A percentile compares a stretch with the other conserved stretches of the same genome.
These are phyloP conservation scores for Irpex rosettiformis DNA, from an alignment of 1,284 basidiomycete genomes.

Conservation along the genomic window DNA sequence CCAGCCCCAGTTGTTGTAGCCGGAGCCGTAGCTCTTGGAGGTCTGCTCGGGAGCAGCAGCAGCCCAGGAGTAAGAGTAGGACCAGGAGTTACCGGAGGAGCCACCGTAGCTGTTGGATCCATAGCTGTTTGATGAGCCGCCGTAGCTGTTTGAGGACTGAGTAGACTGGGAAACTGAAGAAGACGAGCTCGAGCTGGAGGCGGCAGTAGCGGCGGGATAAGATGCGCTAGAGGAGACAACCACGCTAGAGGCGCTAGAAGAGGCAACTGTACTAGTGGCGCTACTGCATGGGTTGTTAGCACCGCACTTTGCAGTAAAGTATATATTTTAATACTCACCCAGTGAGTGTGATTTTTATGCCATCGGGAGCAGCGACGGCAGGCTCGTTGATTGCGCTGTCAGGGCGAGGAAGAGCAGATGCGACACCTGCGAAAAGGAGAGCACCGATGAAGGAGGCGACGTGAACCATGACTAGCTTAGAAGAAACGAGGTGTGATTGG, in stretches of 20 bases:
- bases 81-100: constrained; percentile 9
- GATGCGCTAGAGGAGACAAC: constrained; percentile 23
- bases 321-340: constrained; percentile 18
- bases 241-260: not conserved
- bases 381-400: constrained; percentile 43
- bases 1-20: constrained; percentile 47
- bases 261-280: not conserved
- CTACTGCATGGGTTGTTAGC: not conserved
- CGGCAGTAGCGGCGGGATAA: constrained; percentile 24
- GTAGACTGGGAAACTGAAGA: constrained; percentile 12
- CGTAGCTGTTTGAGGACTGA: not conserved
- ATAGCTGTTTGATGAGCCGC: constrained; percentile 4
- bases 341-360: constrained; percentile 26
- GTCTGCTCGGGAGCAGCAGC: constrained; percentile 6
- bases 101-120: constrained; percentile 5
- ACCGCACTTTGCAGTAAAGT: not conserved
- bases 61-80: constrained; percentile 5
- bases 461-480: constrained; percentile 46
- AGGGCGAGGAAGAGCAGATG: constrained; percentile 44
- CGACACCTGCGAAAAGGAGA: constrained; percentile 48
- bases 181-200: constrained; percentile 19
- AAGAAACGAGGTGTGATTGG: constrained; percentile 21
- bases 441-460: constrained; percentile 49
- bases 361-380: constrained; percentile 44
- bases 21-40: constrained; percentile 56